phyloP scores from a whole-genome alignment of 73 alveolate species.

The Paraurostyla sp. region DNA sequence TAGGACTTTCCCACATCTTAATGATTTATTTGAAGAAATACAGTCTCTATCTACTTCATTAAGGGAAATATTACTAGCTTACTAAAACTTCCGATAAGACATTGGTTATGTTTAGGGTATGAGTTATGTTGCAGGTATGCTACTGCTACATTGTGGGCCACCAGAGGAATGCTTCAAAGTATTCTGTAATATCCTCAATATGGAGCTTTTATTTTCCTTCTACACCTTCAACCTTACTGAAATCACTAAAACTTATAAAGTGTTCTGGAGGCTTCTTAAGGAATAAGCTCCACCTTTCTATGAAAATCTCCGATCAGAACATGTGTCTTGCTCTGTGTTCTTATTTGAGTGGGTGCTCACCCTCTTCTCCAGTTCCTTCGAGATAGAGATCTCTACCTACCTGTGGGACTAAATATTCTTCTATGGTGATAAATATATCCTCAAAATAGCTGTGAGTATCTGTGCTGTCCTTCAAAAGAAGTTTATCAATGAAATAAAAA shows the following conservation, averaged over 20 bases:
- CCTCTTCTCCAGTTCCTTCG: constrained; percentile 59
- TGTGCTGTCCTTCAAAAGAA: constrained; percentile 36
- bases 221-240: constrained; percentile 53
- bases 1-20: constrained; percentile 61
- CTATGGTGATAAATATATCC: constrained; percentile 65
- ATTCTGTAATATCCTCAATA: constrained; percentile 44
- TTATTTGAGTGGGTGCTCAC: constrained; percentile 75
- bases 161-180: constrained; percentile 77
- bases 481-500: constrained; percentile 7
- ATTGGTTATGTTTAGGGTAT: constrained; percentile 96
- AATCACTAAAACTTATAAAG: constrained; percentile 49
- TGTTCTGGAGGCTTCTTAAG: constrained; percentile 64
- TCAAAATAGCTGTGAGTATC: constrained; percentile 54
- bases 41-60: constrained; percentile 30
- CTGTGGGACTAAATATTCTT: constrained; percentile 74
- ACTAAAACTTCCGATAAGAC: constrained; percentile 86
- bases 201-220: constrained; percentile 62
- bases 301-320: constrained; percentile 72
- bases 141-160: constrained; percentile 86
- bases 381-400: constrained; percentile 57
- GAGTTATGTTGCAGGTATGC: constrained; percentile 90
- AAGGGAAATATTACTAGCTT: constrained; percentile 55
- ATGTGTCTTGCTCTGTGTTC: constrained; percentile 65
- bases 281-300: constrained; percentile 79
- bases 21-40: constrained; percentile 53